phyloP scores from a whole-genome alignment of 2,329 filamentous ascomycete species.

The Neopestalotiopsis clavispora region DNA sequence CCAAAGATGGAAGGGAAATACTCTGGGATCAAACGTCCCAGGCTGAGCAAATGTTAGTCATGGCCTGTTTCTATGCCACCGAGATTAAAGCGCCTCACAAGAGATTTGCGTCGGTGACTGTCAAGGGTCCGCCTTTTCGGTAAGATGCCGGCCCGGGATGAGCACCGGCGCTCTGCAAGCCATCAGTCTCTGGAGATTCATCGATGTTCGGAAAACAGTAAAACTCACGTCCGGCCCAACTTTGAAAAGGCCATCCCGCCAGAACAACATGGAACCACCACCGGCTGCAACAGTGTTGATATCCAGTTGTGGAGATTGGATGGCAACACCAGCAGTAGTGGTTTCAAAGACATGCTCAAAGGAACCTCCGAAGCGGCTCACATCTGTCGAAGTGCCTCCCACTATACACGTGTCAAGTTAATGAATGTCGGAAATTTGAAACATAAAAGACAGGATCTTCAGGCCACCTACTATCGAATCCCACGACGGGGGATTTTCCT shows the following conservation, averaged over 20 bases:
- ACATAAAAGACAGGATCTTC: not conserved
- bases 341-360: constrained; percentile 67
- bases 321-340: constrained; percentile 78
- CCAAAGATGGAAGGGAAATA: constrained; percentile 77
- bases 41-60: constrained; percentile 25
- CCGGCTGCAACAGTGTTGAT: constrained; percentile 82
- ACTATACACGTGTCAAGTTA: not conserved
- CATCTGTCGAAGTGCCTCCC: constrained; percentile 73
- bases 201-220: not conserved
- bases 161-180: constrained; percentile 71
- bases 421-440: not conserved
- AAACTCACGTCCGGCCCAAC: constrained; percentile 64
- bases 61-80: not conserved
- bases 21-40: constrained; percentile 63
- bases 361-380: constrained; percentile 64
- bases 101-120: constrained; percentile 74
- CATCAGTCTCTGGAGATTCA: constrained; percentile 40
- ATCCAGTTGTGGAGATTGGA: constrained; percentile 78
- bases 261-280: constrained; percentile 72
- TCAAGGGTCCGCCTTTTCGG: constrained; percentile 71
- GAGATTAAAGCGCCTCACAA: constrained; percentile 36
- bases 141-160: constrained; percentile 75
- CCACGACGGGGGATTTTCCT: constrained; percentile 54
- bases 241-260: constrained; percentile 73
- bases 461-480: constrained; percentile 62